Percentiles rank a stretch among this genome's conserved stretches.
These are phyloP conservation scores for peach (Prunus persica) DNA, from an alignment of 306 rosid genomes.

Conservation along the genomic window Prunus_persica_NCBIv2 NC_034014.1:30112001-30112500, in stretches of 20 bases:
- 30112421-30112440: conserved; percentile 30
- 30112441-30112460: conserved; percentile 28
- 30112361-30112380: conserved; percentile 36
- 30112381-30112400: conserved; percentile 26
- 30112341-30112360: conserved; percentile 43
- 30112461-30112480: conserved; percentile 25
- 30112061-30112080: not conserved
- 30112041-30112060: not conserved
- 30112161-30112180: too few species aligned
- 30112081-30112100: too few species aligned
- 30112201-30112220: not conserved
- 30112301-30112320: conserved; percentile 28
- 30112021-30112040: not conserved
- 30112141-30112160: too few species aligned
- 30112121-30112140: not conserved
- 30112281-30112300: conserved; percentile 35
- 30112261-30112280: conserved; percentile 27
- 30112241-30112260: not conserved
- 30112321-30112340: conserved; percentile 34
- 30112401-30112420: conserved; percentile 38
- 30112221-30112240: not conserved
- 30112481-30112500: conserved; percentile 26
- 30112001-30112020: conserved; percentile 15
- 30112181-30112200: too few species aligned
- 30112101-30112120: too few species aligned